phyloP scores from a whole-genome alignment of 140 eudicot species.

The Bidens hawaiensis region DNA sequence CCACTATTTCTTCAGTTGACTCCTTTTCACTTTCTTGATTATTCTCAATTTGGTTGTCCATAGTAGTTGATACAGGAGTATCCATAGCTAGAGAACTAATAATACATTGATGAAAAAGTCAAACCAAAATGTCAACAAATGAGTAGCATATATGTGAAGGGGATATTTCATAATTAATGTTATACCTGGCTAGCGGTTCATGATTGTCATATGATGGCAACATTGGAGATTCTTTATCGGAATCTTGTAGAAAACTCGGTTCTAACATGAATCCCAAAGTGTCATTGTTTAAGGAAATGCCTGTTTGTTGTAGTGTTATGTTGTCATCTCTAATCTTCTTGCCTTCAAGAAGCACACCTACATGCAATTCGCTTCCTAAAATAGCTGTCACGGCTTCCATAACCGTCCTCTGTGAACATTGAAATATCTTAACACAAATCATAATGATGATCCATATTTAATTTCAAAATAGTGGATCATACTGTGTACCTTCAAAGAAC shows the following conservation, averaged over 20 bases:
- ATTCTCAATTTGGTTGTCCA: too few species aligned
- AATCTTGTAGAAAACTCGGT: constrained; percentile 44
- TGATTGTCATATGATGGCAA: constrained; percentile 37
- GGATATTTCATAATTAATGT: constrained; percentile 2
- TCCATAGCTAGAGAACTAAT: constrained; percentile 41
- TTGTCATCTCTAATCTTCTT: constrained; percentile 72
- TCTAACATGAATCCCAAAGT: constrained; percentile 68
- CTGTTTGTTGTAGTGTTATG: constrained; percentile 70
- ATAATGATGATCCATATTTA: not conserved
- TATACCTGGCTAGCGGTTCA: constrained; percentile 48
- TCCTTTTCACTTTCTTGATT: constrained; percentile 30
- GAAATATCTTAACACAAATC: not conserved
- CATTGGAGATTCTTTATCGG: constrained; percentile 34
- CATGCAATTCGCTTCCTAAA: constrained; percentile 61
- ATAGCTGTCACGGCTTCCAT: constrained; percentile 69
- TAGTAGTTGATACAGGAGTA: too few species aligned
- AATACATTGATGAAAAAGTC: not conserved
- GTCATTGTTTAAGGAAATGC: constrained; percentile 53
- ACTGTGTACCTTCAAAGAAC: constrained; percentile 68
- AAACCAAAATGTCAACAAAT: constrained; percentile 2
- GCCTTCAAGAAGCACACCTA: constrained; percentile 71
- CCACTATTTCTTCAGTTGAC: constrained; percentile 33
- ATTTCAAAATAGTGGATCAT: not conserved
- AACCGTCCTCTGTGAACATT: constrained; percentile 45
- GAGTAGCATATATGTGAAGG: not conserved